Evolutionary conservation across 306 rosid genomes (phyloP), one percentile per base, ranked within the genome.

Genomic region (Cercis canadensis): DNA sequence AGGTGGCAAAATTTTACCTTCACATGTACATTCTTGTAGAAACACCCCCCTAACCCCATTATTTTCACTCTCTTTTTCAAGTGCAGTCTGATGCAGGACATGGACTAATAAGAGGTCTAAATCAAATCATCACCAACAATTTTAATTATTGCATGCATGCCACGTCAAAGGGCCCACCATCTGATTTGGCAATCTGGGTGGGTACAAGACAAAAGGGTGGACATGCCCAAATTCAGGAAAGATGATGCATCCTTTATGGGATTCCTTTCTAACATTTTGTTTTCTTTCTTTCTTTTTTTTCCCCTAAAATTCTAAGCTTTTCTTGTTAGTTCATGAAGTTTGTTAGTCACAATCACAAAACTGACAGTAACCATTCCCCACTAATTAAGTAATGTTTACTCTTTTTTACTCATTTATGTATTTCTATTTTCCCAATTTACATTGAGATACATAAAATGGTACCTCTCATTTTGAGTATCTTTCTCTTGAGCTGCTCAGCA

Each of bases 401-500:
- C 65, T 75, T 14, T 45, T 57, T 32, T 12, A 31, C 56, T 36
- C 56, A 53, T 58, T 31, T n/a, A 17, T 41, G 52, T 57, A 41
- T 45, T 41, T 67, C 47, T 57, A 52, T 51, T 51, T 1, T 32
- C 24, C 17, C 34, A 7, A 19, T 21, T 41, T 53, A 65, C 44
- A 67, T 41, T 69, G 41, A 69, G 57, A 43, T 69, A 62, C 31
- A 29, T 11, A 74, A 37, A 76, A 31, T 50, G 11, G 53, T 87
- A 89, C 98, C 98, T 88, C 97, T 92, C 93, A 92, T 83, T 87
- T 92, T 83, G 69, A 90, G 93, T 52, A 92, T 92, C 85, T 90
- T 90, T 72, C 44, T 90, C 92, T 88, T 87, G 54, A 92, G 93
- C 75, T 92, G 96, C 72, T 82, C 82, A 62, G 98, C 98, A 84